Conservation (phyloP, 176 grass and related monocot species). For the Oryza glumipatula region DNA sequence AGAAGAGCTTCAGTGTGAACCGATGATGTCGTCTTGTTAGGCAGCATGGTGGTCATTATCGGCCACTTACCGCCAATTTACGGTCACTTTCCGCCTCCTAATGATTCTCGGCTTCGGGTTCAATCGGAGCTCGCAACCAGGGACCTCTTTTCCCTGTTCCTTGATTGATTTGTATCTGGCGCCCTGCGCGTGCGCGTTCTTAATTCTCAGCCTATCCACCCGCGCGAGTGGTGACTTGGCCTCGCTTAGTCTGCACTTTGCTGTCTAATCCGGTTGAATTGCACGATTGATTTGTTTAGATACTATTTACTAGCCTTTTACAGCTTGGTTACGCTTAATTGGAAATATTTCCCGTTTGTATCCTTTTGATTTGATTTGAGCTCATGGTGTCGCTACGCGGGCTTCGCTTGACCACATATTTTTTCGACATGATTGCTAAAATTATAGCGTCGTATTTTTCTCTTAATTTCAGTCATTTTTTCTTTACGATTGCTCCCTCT, state of each 20-base stretch:
- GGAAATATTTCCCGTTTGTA: background rate
- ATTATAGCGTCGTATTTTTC: too few species aligned
- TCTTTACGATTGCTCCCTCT: too few species aligned
- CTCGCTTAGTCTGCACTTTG: background rate
- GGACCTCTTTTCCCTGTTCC: slow-evolving; percentile 27
- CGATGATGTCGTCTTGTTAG: slow-evolving; percentile 34
- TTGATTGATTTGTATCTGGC: slow-evolving; percentile 28
- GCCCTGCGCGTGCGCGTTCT: slow-evolving; percentile 6
- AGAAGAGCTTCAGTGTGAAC: slow-evolving; percentile 35
- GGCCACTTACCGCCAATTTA: slow-evolving; percentile 60
- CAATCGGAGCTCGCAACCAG: slow-evolving; percentile 36
- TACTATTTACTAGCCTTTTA: slow-evolving; percentile 1
- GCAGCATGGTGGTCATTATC: slow-evolving; percentile 51
- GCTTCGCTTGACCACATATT: background rate
- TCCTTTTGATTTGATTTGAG: background rate
- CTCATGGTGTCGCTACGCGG: too few species aligned
- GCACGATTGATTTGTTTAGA: slow-evolving; percentile 33
- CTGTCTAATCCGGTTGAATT: slow-evolving; percentile 33
- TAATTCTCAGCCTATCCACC: background rate
- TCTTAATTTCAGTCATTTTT: too few species aligned
- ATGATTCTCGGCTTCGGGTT: slow-evolving; percentile 49
- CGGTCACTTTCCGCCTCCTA: slow-evolving; percentile 47
- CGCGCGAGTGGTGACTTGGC: background rate
- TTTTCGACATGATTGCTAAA: too few species aligned
- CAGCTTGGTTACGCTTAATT: background rate